Conservation (phyloP, 129 eudicot genomes). For the Arctium lappa region DNA sequence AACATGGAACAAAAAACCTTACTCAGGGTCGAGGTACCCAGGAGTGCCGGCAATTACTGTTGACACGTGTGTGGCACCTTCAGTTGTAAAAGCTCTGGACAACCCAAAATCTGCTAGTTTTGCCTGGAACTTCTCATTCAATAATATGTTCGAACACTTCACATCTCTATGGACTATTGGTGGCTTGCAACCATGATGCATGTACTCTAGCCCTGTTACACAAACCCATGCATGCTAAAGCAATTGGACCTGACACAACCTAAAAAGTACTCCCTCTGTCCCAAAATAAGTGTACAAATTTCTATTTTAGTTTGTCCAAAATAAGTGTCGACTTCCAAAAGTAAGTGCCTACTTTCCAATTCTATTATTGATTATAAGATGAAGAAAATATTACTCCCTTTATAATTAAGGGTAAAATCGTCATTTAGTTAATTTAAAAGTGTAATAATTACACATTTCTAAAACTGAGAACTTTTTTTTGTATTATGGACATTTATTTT, state of each 20-base stretch:
- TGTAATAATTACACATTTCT: background rate
- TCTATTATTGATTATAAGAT: background rate
- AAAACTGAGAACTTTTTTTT: background rate
- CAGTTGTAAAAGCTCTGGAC: conserved; percentile 19
- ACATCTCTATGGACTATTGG: conserved; percentile 40
- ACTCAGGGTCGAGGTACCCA: conserved; percentile 52
- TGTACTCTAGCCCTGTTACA: conserved; percentile 41
- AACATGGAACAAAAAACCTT: background rate
- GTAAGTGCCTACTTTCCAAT: background rate
- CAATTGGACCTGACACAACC: background rate
- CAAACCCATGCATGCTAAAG: background rate
- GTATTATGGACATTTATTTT: background rate
- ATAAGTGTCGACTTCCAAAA: background rate
- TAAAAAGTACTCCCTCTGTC: background rate
- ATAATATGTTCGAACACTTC: conserved; percentile 24
- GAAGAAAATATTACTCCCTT: background rate
- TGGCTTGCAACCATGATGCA: conserved; percentile 48
- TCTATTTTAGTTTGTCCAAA: background rate
- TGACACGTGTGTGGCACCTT: conserved; percentile 29
- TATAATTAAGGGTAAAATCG: background rate
- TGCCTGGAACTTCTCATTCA: conserved; percentile 19
- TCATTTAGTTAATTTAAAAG: background rate
- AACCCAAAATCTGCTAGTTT: conserved; percentile 31
- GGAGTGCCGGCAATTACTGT: conserved; percentile 30
- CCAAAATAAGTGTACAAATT: background rate